These are phyloP conservation scores for Calonectria pseudoreteaudii DNA, from an alignment of 2,329 filamentous ascomycete species.

Conservation along the genomic window DNA sequence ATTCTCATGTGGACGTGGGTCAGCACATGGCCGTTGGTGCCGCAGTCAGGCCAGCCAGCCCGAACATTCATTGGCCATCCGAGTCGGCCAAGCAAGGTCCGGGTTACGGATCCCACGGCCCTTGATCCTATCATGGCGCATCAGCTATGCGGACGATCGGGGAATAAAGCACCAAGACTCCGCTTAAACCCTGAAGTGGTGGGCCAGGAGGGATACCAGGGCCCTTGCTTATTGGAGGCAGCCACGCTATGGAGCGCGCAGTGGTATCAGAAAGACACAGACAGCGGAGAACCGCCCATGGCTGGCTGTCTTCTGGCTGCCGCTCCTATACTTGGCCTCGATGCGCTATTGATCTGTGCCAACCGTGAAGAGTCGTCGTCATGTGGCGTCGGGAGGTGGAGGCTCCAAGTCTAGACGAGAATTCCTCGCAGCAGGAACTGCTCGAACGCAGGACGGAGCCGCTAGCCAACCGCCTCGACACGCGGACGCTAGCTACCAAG, in stretches of 20 bases:
- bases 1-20: not conserved
- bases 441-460: not conserved
- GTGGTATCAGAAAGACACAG: not conserved
- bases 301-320: not conserved
- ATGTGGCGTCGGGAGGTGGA: constrained; percentile 9
- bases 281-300: not conserved
- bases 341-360: not conserved
- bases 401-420: not conserved
- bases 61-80: not conserved
- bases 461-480: not conserved
- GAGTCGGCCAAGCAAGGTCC: not conserved
- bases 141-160: not conserved
- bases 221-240: constrained; percentile 9
- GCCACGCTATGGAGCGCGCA: not conserved
- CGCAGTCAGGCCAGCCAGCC: not conserved
- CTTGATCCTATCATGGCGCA: not conserved
- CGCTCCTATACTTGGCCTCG: not conserved
- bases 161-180: constrained; percentile 2
- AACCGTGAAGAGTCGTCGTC: constrained; percentile 8
- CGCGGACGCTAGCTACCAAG: not conserved
- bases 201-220: constrained; percentile 3
- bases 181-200: constrained; percentile 13
- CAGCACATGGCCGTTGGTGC: not conserved
- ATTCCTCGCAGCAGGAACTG: not conserved
- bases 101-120: not conserved